Percentiles rank a stretch among this genome's conserved stretches.
phyloP scores from a whole-genome alignment of 441 rosid genomes.

The Arabidopsis hybrid region DNA sequence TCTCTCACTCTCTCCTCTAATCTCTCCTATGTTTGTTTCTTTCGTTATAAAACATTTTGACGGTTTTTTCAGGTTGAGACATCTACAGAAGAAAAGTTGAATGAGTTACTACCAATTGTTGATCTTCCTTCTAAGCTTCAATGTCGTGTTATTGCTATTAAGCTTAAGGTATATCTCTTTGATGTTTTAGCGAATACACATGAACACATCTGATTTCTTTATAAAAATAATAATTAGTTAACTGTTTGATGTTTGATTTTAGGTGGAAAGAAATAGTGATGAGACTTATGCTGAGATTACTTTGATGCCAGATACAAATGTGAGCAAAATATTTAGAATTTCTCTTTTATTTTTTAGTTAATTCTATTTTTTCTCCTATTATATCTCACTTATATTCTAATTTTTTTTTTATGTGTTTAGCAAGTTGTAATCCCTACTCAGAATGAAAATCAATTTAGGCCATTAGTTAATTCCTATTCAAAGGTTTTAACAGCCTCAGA shows the following conservation, averaged over 20 bases:
- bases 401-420: background rate
- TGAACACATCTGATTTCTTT: background rate
- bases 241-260: conserved; percentile 38
- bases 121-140: background rate
- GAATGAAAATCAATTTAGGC: background rate
- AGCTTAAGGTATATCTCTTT: background rate
- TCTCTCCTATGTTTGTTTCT: background rate
- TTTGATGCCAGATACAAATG: conserved; percentile 42
- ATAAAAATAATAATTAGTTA: background rate
- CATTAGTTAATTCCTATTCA: background rate
- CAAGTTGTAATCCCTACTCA: background rate
- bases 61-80: background rate
- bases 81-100: background rate
- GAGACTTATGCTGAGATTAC: background rate
- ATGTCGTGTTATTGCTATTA: background rate
- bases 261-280: conserved; percentile 62
- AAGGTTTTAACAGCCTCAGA: conserved; percentile 63
- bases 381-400: background rate
- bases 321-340: conserved; percentile 34
- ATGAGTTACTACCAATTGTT: background rate
- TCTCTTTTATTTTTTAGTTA: background rate
- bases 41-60: background rate
- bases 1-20: too few relatives aligned
- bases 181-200: background rate
- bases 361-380: too few relatives aligned